Percentiles rank a stretch among this genome's conserved stretches.
phyloP scores from a whole-genome alignment of 768 basidiomycete species.

The Mycena capillaripes region DNA sequence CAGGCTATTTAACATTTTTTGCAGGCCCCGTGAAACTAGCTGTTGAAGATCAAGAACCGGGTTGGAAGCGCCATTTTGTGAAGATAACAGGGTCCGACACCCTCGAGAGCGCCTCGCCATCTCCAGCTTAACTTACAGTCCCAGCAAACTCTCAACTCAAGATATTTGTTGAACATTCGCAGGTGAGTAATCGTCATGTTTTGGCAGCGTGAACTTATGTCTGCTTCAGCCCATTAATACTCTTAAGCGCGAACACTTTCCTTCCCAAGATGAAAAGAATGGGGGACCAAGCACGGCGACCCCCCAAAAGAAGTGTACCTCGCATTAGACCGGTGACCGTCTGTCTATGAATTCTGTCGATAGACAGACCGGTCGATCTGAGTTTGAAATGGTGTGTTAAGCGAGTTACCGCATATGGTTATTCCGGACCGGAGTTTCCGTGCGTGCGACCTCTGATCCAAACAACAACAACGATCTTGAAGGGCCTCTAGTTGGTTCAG shows the following conservation, averaged over 20 bases:
- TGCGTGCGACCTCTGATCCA: too few relatives aligned
- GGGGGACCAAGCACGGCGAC: neutral
- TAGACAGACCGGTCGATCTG: too few relatives aligned
- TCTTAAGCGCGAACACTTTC: neutral
- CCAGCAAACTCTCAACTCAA: neutral
- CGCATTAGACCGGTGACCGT: too few relatives aligned
- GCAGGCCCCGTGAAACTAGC: neutral
- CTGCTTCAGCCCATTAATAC: too few relatives aligned
- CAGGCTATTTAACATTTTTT: neutral
- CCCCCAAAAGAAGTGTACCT: neutral
- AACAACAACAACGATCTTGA: too few relatives aligned
- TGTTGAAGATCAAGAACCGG: neutral
- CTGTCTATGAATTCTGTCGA: too few relatives aligned
- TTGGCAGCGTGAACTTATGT: neutral
- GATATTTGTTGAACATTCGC: conserved; percentile 1
- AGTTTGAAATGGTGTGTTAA: too few relatives aligned
- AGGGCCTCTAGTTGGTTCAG: too few relatives aligned
- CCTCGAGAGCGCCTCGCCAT: neutral
- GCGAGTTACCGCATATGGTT: too few relatives aligned
- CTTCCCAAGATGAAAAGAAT: neutral
- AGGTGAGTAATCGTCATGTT: neutral
- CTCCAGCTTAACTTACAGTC: neutral
- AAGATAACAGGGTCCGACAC: neutral
- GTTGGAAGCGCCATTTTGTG: neutral
- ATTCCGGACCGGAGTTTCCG: too few relatives aligned